These are phyloP conservation scores for Phoma herbarum DNA, from an alignment of 2,329 filamentous ascomycete species.

Conservation along the genomic window DNA sequence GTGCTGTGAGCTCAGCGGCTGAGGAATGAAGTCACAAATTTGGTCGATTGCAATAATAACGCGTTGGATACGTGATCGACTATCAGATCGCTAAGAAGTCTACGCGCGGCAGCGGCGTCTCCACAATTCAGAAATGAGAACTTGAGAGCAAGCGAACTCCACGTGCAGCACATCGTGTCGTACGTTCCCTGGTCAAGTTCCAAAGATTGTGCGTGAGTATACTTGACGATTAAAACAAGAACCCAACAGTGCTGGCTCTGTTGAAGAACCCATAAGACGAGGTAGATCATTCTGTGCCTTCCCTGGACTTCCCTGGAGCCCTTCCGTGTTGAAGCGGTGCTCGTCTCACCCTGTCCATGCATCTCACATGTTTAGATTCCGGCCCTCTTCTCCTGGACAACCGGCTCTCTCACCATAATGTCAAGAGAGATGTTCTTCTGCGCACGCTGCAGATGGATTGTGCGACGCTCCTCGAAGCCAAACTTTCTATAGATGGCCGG, in stretches of 20 bases:
- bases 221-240: background rate
- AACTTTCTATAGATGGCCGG: slow-evolving; percentile 77
- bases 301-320: slow-evolving; percentile 4
- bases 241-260: slow-evolving; percentile 22
- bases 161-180: background rate
- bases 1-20: background rate
- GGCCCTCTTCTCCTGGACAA: slow-evolving; percentile 31
- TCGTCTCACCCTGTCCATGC: slow-evolving; percentile 6
- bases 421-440: slow-evolving; percentile 70
- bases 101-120: slow-evolving; percentile 3
- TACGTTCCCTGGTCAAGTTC: background rate
- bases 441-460: slow-evolving; percentile 69
- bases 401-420: slow-evolving; percentile 83
- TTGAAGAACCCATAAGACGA: slow-evolving; percentile 30
- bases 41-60: slow-evolving; percentile 2
- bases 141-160: background rate
- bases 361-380: slow-evolving; percentile 16
- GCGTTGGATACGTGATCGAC: slow-evolving; percentile 2
- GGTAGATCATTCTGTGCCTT: background rate
- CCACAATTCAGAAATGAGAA: slow-evolving; percentile 5
- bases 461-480: slow-evolving; percentile 72
- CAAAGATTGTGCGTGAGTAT: background rate
- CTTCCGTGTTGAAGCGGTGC: slow-evolving; percentile 39
- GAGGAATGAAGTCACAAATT: background rate
- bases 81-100: slow-evolving; percentile 1